Conservation (phyloP, 1,284 basidiomycete species). For the Stereum hirsutum region DNA sequence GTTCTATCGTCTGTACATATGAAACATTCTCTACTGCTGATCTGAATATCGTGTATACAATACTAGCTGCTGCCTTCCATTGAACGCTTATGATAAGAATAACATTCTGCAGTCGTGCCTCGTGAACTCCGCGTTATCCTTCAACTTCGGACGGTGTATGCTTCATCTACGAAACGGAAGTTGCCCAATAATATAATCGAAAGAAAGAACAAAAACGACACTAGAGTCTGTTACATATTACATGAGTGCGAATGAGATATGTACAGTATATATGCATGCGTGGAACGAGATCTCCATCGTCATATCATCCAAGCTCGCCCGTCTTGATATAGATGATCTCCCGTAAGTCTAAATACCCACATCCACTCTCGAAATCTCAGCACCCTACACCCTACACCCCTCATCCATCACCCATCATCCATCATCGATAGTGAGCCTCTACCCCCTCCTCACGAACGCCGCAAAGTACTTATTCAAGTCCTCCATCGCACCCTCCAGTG, state of each 20-base stretch:
- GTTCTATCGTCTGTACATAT: no score
- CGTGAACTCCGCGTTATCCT: not conserved
- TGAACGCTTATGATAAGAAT: no score
- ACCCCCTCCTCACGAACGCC: slow-evolving; percentile 23
- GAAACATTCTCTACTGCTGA: no score
- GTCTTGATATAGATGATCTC: not conserved
- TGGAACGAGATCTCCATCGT: not conserved
- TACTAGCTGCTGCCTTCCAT: no score
- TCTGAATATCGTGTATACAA: not conserved
- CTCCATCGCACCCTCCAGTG: slow-evolving; percentile 32
- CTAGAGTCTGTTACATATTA: not conserved
- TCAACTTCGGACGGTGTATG: not conserved
- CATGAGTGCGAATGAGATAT: not conserved
- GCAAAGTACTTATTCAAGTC: slow-evolving; percentile 47
- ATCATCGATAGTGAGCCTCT: no score
- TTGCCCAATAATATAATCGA: not conserved
- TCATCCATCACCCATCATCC: not conserved
- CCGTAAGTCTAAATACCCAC: not conserved
- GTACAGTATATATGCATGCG: not conserved
- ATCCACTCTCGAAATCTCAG: not conserved
- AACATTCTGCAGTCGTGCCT: no score
- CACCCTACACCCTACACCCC: not conserved
- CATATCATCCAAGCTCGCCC: not conserved
- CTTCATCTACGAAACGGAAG: not conserved
- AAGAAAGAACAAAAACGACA: not conserved